Evolutionary conservation across 768 basidiomycete genomes (phyloP), one percentile per base, ranked within the genome.

Genomic region (Auricularia heimuer): DNA sequence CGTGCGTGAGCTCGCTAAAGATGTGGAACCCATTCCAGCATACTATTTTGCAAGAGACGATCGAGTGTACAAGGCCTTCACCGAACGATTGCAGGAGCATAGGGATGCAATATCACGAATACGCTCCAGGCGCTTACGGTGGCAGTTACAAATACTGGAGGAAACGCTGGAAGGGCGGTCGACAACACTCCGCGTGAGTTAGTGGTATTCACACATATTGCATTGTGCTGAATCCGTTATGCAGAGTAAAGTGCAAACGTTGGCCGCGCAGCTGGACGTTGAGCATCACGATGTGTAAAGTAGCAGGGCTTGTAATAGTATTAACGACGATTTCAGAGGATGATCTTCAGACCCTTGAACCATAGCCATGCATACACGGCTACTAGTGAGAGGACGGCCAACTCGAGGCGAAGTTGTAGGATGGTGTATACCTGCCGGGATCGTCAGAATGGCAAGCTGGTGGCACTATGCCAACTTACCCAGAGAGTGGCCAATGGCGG

Each of bases 1-100:
- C 67, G 87, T 81, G 1, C 73, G 85, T 61, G 82, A 86, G 67
- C 75, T 78, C 3, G 71, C 94, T 4, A 75, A 80, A 42, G 87
- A 80, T 42, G 24, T 33, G 24, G 85, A 90, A 56, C 77, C 75
- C 37, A 85, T 96, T 73, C 92, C 93, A 4, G 82, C 86, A n/a
- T 94, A 90, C 67, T 93, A 89, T 70, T 98, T 98, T 71, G 96
- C 95, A 54, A 84, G 96, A 24, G 96, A 98, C 74, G 89, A 93
- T 67, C 85, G 95, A 42, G 85, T 91, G 14, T 90, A 88, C 74
- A 86, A 81, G 68, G 83, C 86, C 2, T 90, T 93, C 65, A 70
- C 71, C 24, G 80, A 82, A 69, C 81, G 71, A 64, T 66, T 77
- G 36, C 73, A 73, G 35, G 67, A 67, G 62, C 70, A 82, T 65